Evolutionary conservation across 495 filamentous ascomycete species (phyloP), one percentile per base, ranked within the genome.

Genomic region (Zalerion maritima): DNA sequence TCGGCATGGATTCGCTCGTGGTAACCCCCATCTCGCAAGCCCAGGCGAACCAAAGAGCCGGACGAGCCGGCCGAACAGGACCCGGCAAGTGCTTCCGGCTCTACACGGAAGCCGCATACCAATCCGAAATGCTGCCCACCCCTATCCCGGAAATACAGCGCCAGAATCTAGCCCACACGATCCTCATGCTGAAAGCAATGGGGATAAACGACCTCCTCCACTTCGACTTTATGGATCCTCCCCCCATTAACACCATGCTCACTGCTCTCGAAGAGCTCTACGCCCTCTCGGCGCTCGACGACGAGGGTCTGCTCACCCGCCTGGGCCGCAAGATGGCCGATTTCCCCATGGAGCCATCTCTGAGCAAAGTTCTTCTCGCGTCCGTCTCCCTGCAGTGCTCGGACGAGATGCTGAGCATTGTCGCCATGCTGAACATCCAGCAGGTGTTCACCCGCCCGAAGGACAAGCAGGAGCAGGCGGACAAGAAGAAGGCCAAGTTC

Each of bases 111-210:
- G 74, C 79, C 14, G 91, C 91, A 0, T 99, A 82, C 52, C 82
- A 94, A 40, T 87, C 78, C 4, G 89, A 99, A 56, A 94, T 99
- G 87, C 60, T 96, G 21, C 91, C 89, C 1, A 93, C 84, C 0
- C 81, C 83, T 0, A 85, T 96, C 31, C 89, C 89, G 6, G 91
- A 96, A 43, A 99, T 99, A 28, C 89, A 99, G 45, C 71, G 89
- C 5, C 85, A 94, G 48, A 96, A 96, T 42, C 54, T 99, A n/a
- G 78, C 81, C 0, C 69, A 77, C 32, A 94, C 89, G 2, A 96
- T 99, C 52, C 72, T 99, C 16, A 93, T 96, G 85, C 67, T 99
- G 18, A 99, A 99, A 52, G 89, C 89, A 1, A 96, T 96, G 87
- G 89, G 89, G 3, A 96, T 99, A 47, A 94, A 96, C 42, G 89